These are phyloP conservation scores for Aspergillus amoenus DNA, from an alignment of 2,329 filamentous ascomycete genomes.

Conservation along the genomic window DNA sequence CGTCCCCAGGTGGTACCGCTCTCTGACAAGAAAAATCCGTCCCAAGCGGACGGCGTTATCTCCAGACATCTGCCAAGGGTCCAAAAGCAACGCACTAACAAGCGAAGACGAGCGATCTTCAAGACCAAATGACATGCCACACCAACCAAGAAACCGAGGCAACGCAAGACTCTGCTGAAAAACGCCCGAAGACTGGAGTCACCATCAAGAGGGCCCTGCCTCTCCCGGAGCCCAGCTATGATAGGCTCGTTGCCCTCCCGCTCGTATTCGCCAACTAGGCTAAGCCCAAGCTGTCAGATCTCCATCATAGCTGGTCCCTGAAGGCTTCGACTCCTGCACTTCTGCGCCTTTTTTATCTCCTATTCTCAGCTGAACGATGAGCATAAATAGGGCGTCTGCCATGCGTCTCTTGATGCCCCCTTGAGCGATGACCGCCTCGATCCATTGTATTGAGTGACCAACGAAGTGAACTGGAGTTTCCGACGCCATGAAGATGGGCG, in stretches of 20 bases:
- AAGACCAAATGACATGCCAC: not conserved
- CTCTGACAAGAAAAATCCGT: not conserved
- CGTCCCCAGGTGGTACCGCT: too few relatives aligned
- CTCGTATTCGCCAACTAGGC: slow-evolving; percentile 5
- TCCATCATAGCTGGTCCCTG: not conserved
- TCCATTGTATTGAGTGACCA: not conserved
- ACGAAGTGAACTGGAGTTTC: not conserved
- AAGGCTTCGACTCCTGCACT: not conserved
- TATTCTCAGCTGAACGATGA: not conserved
- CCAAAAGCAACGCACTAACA: not conserved
- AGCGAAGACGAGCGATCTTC: not conserved
- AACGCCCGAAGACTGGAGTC: not conserved
- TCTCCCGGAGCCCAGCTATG: not conserved
- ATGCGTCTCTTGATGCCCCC: not conserved
- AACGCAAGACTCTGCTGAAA: not conserved
- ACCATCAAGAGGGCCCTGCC: not conserved
- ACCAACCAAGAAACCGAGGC: not conserved
- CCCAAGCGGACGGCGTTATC: not conserved
- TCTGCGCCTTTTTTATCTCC: not conserved
- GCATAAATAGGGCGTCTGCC: not conserved
- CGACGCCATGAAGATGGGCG: not conserved
- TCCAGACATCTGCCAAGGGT: not conserved
- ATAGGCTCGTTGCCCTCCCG: not conserved
- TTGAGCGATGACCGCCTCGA: not conserved
- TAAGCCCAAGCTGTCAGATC: not conserved